Conservation (phyloP, 2,329 filamentous ascomycete genomes). For the Diaporthe ampelina region DNA sequence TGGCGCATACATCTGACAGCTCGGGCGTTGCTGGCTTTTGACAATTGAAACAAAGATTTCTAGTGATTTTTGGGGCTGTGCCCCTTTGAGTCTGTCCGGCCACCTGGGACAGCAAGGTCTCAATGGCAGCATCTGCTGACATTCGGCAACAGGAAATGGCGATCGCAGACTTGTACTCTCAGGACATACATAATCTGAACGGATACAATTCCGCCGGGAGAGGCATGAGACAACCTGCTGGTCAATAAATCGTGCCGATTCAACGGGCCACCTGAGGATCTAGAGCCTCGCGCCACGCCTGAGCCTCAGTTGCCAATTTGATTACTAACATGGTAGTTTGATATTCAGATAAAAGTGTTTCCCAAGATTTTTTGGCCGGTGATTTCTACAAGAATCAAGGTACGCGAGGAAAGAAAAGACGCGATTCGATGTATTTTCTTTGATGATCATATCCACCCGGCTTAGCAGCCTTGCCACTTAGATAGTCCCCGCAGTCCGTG, state of each 20-base stretch:
- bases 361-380: no score
- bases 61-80: not conserved
- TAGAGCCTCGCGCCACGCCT: not conserved
- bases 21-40: conserved; percentile 31
- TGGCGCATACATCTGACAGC: conserved; percentile 23
- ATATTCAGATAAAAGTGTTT: not conserved
- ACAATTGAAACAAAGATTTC: not conserved
- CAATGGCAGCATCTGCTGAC: not conserved
- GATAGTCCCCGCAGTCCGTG: conserved; percentile 29
- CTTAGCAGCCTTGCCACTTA: conserved; percentile 38
- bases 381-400: no score
- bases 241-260: not conserved
- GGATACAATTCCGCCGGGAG: not conserved
- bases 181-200: accelerated
- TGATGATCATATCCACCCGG: not conserved
- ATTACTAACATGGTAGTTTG: not conserved
- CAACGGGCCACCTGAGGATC: not conserved
- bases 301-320: not conserved
- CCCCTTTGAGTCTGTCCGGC: not conserved
- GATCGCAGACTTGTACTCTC: no score
- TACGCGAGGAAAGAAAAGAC: not conserved
- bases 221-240: not conserved
- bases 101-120: not conserved
- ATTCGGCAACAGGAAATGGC: not conserved
- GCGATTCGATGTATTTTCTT: not conserved